These are phyloP conservation scores for Psilocybe mexicana DNA, from an alignment of 1,284 basidiomycete genomes.

Conservation along the genomic window DNA sequence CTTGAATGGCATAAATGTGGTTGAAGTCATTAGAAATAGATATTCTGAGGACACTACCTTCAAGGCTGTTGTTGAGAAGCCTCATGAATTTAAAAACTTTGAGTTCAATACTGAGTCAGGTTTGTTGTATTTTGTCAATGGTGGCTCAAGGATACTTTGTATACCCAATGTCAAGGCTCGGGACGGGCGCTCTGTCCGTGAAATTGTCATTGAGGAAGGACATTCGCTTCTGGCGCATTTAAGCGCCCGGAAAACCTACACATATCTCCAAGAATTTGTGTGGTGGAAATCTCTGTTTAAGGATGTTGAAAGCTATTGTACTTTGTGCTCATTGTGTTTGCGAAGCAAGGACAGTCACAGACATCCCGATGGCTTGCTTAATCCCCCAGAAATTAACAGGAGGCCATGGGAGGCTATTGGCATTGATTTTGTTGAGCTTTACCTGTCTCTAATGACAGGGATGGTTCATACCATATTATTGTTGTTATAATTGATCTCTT, in stretches of 20 bases:
- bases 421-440: slow-evolving; percentile 36
- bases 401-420: slow-evolving; percentile 37
- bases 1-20: no score
- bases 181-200: slow-evolving; percentile 13
- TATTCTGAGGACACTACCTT: no score
- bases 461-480: slow-evolving; percentile 22
- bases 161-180: slow-evolving; percentile 10
- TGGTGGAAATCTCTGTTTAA: slow-evolving; percentile 35
- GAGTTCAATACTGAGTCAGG: no score
- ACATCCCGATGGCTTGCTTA: slow-evolving; percentile 36
- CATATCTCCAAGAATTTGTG: slow-evolving; percentile 27
- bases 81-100: no score
- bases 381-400: slow-evolving; percentile 28
- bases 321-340: slow-evolving; percentile 30
- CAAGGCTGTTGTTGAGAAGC: no score
- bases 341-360: slow-evolving; percentile 26
- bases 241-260: slow-evolving; percentile 30
- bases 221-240: slow-evolving; percentile 35
- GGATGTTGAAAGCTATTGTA: slow-evolving; percentile 28
- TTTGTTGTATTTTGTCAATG: neutral
- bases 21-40: no score
- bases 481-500: slow-evolving; percentile 38
- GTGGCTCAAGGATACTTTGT: slow-evolving; percentile 13
- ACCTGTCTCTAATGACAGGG: slow-evolving; percentile 18
- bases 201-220: slow-evolving; percentile 31